Conservation (phyloP, 176 grass and related monocot species). For the Avena eriantha region DNA sequence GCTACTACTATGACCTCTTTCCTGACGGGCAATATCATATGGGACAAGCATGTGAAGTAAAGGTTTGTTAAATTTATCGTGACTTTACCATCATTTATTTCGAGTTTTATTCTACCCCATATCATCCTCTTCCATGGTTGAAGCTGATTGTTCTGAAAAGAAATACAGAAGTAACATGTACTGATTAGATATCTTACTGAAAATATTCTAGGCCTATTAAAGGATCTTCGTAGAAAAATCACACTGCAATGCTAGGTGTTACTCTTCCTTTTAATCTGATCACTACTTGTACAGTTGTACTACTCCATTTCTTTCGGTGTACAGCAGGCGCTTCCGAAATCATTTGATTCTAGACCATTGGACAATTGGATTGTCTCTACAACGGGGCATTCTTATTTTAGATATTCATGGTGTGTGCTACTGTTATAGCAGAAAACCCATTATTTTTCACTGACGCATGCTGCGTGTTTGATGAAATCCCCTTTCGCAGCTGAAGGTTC, state of each 20-base stretch:
- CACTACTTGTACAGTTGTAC: not conserved
- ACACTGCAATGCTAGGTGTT: not conserved
- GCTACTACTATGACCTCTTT: not conserved
- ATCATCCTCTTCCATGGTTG: not conserved
- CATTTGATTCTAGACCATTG: too few species aligned
- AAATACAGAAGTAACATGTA: not conserved
- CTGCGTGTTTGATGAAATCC: too few species aligned
- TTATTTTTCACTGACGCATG: too few species aligned
- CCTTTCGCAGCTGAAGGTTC: too few species aligned
- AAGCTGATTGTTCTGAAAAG: not conserved
- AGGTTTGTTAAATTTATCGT: too few species aligned
- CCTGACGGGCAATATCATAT: not conserved
- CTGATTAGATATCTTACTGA: not conserved
- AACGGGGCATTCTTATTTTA: too few species aligned
- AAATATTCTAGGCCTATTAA: not conserved
- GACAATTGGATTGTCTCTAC: too few species aligned
- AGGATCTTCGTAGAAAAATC: not conserved
- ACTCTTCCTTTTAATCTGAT: conserved; percentile 2
- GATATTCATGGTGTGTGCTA: too few species aligned
- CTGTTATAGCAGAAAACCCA: too few species aligned
- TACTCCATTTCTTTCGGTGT: too few species aligned
- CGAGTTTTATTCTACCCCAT: not conserved
- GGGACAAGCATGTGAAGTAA: not conserved
- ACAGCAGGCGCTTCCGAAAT: too few species aligned
- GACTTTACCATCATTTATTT: not conserved